Conservation (phyloP, 2,329 filamentous ascomycete species). For the Didymella keratinophila region DNA sequence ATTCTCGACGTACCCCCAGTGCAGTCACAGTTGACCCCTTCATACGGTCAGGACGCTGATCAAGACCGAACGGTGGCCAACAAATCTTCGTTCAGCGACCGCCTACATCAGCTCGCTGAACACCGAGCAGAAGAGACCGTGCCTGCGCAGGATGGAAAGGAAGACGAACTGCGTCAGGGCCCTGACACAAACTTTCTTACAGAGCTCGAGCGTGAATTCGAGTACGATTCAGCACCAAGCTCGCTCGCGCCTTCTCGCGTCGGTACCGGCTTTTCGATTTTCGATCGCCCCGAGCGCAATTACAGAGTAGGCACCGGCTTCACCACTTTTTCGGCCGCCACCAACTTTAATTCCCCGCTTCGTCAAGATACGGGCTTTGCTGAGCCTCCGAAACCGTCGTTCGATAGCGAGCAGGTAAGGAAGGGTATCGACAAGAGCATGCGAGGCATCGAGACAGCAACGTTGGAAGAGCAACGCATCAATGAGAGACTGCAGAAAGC, state of each 20-base stretch:
- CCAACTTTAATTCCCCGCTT: conserved; percentile 38
- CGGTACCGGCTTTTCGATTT: conserved; percentile 39
- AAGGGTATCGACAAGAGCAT: conserved; percentile 37
- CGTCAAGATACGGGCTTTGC: conserved; percentile 50
- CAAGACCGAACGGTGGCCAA: conserved; percentile 32
- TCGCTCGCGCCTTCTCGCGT: conserved; percentile 37
- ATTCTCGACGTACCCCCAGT: conserved; percentile 33
- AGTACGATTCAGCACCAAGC: conserved; percentile 35
- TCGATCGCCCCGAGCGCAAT: conserved; percentile 29
- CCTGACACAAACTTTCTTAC: conserved; percentile 35
- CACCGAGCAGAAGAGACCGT: conserved; percentile 20
- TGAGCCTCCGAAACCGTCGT: conserved; percentile 28
- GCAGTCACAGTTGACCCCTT: conserved; percentile 20
- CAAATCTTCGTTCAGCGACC: conserved; percentile 47
- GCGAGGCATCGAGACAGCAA: conserved; percentile 22
- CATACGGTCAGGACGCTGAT: conserved; percentile 17
- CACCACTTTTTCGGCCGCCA: conserved; percentile 33
- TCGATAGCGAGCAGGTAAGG: conserved; percentile 38
- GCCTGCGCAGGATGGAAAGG: conserved; percentile 13
- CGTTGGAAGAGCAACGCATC: conserved; percentile 31
- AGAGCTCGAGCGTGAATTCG: conserved; percentile 44
- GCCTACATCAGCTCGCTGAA: conserved; percentile 42
- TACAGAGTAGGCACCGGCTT: conserved; percentile 31
- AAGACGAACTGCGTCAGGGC: conserved; percentile 25
- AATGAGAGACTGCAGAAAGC: conserved; percentile 39